Evolutionary conservation across 495 filamentous ascomycete genomes (phyloP).

Genomic region (Clavariopsis aquatica): DNA sequence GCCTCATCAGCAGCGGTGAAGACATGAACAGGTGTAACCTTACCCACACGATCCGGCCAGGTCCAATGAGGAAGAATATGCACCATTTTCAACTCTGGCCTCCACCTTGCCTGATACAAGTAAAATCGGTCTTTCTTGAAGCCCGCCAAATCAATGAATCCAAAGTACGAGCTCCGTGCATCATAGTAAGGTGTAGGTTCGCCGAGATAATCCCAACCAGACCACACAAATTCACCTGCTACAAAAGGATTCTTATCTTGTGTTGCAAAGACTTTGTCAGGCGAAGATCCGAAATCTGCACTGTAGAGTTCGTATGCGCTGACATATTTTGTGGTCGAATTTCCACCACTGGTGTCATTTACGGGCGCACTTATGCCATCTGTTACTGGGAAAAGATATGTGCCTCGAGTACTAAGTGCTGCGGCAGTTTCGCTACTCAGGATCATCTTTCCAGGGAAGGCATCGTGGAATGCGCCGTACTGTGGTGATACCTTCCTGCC

Average conservation of each 20-base stretch:
- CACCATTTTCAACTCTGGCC: slow-evolving; percentile 46
- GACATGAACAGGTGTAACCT: slow-evolving; percentile 54
- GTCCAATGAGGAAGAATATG: slow-evolving; percentile 54
- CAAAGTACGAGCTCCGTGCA: slow-evolving; percentile 48
- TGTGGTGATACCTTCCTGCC: slow-evolving; percentile 47
- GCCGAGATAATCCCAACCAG: slow-evolving; percentile 54
- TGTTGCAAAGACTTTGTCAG: slow-evolving; percentile 52
- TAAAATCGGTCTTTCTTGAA: slow-evolving; percentile 55
- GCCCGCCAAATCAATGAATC: slow-evolving; percentile 55
- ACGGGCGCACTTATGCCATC: slow-evolving; percentile 42
- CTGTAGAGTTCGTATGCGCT: slow-evolving; percentile 54
- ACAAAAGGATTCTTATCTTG: slow-evolving; percentile 51
- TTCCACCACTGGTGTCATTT: slow-evolving; percentile 33
- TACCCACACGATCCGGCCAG: slow-evolving; percentile 50
- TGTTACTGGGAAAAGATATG: slow-evolving; percentile 54
- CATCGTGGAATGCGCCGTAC: slow-evolving; percentile 46
- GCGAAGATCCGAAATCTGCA: slow-evolving; percentile 46
- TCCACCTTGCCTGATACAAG: slow-evolving; percentile 53
- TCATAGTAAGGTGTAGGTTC: slow-evolving; percentile 51
- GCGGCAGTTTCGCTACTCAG: slow-evolving; percentile 50
- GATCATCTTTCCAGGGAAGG: slow-evolving; percentile 51
- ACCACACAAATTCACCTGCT: slow-evolving; percentile 55
- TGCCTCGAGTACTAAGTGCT: slow-evolving; percentile 50
- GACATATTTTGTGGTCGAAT: slow-evolving; percentile 41
- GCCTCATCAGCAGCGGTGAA: slow-evolving; percentile 52